Base-by-base conservation (phyloP, 1,284 basidiomycete species). In the Naganishia liquefaciens region DNA sequence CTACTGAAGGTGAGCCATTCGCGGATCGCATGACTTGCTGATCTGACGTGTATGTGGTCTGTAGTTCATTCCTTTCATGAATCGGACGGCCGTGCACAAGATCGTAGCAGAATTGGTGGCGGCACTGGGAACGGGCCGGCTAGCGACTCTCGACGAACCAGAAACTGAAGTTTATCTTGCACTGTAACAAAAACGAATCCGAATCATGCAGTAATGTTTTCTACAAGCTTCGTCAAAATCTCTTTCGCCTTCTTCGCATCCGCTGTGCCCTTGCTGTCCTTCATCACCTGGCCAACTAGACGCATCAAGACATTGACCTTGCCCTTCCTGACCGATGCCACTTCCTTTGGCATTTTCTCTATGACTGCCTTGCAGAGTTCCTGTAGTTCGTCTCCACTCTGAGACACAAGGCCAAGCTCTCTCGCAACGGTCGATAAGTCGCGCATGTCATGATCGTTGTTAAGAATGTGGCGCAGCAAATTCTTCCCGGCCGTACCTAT, bases 231-330 rank as follows among this genome's bases (percentile, higher is more conserved):
- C 39, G 74, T 40, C 27, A 82, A 66, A 19, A 76, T 67, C 53
- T 73, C 74, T 46, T 71, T 75, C 0, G 79, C 79, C 43, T 74
- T 69, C 55, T 74, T 72, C 1, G 83, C 82, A 72, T 96, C 88
- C 23, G 88, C 91, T 39, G 86, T 82, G 4, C 94, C 94, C 65
- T 85, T 82, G 66, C 87, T 90, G 60, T 84, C 77, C 77, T 87
- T 90, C 92, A 98, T 97, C 25, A 95, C 90, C 74, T 86, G 84
- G 0, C 95, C 95, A 7, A 98, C 84, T 39, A 99, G 83, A 68
- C 89, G 88, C 81, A 92, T 92, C 46, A 97, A 74, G 1, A 94
- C 93, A 68, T 90, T 92, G 33, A 80, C 77, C 66, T 91, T 89
- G 0, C 95, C 93, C 43, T 82, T 80, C 19, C 84, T 83, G 23